These are phyloP conservation scores for Emergomyces africanus DNA, from an alignment of 2,329 filamentous ascomycete species.

Conservation along the genomic window DNA sequence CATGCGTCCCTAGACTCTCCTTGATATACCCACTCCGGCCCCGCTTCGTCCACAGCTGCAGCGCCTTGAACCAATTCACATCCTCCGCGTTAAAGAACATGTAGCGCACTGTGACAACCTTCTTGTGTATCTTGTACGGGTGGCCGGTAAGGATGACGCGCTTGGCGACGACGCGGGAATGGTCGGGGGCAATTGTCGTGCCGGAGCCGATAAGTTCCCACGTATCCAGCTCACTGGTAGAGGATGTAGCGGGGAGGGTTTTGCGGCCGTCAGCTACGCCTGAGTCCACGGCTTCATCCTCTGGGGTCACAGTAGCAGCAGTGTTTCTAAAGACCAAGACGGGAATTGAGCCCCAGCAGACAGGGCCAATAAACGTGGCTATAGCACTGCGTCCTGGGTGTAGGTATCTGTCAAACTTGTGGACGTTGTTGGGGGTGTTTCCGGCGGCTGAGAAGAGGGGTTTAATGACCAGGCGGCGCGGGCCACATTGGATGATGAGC, in stretches of 20 bases:
- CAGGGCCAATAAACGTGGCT: constrained; percentile 76
- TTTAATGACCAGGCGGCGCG: constrained; percentile 74
- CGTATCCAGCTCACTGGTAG: constrained; percentile 24
- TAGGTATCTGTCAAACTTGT: constrained; percentile 88
- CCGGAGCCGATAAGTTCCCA: constrained; percentile 66
- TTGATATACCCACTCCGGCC: constrained; percentile 86
- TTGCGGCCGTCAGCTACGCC: constrained; percentile 33
- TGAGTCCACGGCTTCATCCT: constrained; percentile 30
- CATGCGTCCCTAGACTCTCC: constrained; percentile 87
- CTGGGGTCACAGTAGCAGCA: constrained; percentile 15
- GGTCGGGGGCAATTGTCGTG: constrained; percentile 66
- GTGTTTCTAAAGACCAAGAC: constrained; percentile 68
- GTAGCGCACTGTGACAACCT: constrained; percentile 90
- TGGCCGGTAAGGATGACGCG: constrained; percentile 88
- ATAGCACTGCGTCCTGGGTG: constrained; percentile 84
- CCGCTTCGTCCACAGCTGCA: constrained; percentile 86
- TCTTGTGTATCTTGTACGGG: constrained; percentile 98
- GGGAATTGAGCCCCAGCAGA: constrained; percentile 88
- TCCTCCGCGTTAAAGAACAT: constrained; percentile 99
- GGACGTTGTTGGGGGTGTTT: constrained; percentile 87
- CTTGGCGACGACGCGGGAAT: constrained; percentile 74
- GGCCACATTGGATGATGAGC: constrained; percentile 80
- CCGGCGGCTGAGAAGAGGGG: constrained; percentile 84
- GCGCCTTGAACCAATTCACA: constrained; percentile 92
- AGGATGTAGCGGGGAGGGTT: constrained; percentile 31